A percentile compares a stretch with the other conserved stretches of the same genome.
Evolutionary conservation across 768 basidiomycete species (phyloP).

Genomic region (Rhizopogon rudus): DNA sequence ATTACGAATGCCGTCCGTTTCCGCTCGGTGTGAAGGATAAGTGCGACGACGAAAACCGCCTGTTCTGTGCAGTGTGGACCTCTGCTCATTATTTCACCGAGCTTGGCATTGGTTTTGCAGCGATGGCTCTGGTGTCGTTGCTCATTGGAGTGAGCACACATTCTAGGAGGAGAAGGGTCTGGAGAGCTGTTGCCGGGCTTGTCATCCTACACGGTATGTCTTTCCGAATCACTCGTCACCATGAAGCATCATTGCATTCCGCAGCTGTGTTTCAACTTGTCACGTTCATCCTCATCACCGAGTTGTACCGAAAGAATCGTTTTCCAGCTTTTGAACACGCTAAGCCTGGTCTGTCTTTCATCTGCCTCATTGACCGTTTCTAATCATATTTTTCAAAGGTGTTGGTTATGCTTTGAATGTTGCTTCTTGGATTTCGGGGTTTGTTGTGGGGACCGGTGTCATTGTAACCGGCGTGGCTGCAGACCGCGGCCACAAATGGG

Average conservation of each 20-base stretch:
- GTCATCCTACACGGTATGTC: slow-evolving; percentile 53
- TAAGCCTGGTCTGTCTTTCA: slow-evolving; percentile 44
- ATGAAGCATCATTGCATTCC: neutral
- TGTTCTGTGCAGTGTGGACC: slow-evolving; percentile 65
- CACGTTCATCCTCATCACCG: slow-evolving; percentile 60
- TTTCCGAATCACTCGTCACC: neutral
- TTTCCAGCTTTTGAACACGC: slow-evolving; percentile 54
- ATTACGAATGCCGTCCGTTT: slow-evolving; percentile 62
- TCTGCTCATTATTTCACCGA: slow-evolving; percentile 67
- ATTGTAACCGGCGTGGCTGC: slow-evolving; percentile 57
- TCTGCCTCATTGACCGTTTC: neutral
- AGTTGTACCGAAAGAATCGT: slow-evolving; percentile 43
- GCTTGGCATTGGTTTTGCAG: slow-evolving; percentile 60
- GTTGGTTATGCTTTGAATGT: slow-evolving; percentile 54
- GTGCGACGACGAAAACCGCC: slow-evolving; percentile 47
- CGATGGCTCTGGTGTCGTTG: slow-evolving; percentile 51
- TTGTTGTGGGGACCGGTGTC: slow-evolving; percentile 49
- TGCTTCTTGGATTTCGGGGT: slow-evolving; percentile 55
- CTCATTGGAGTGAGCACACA: slow-evolving; percentile 68
- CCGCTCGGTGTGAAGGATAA: slow-evolving; percentile 46
- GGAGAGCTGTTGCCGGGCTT: slow-evolving; percentile 67
- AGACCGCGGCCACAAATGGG: slow-evolving; percentile 53
- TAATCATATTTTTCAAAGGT: slow-evolving; percentile 35
- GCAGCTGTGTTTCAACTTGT: slow-evolving; percentile 56
- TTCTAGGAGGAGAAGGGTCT: slow-evolving; percentile 69